phyloP scores from a whole-genome alignment of 768 basidiomycete species.

The Guyanaporus albipodus region DNA sequence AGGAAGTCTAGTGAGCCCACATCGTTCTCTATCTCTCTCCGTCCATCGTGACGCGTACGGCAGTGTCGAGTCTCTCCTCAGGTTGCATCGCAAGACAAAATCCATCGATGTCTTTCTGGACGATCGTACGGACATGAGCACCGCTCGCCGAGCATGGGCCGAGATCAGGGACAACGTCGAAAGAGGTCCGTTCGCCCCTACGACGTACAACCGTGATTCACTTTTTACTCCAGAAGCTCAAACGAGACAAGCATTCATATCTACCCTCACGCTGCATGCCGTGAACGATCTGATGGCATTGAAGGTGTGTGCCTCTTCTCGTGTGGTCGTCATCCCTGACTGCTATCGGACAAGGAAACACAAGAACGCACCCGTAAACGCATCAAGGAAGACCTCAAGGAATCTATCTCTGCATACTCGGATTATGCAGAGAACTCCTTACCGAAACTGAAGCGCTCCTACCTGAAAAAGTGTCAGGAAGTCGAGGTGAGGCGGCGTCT shows the following conservation, averaged over 20 bases:
- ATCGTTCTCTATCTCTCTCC: neutral
- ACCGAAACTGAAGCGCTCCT: conserved; percentile 75
- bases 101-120: conserved; percentile 69
- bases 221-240: conserved; percentile 71
- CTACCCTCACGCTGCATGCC: conserved; percentile 68
- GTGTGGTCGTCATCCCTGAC: neutral
- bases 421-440: conserved; percentile 79
- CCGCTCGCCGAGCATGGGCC: conserved; percentile 70
- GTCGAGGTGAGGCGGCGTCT: conserved; percentile 58
- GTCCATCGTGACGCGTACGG: conserved; percentile 5
- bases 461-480: conserved; percentile 82
- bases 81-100: conserved; percentile 67
- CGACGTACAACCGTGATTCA: conserved; percentile 2
- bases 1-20: conserved; percentile 76
- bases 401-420: conserved; percentile 67
- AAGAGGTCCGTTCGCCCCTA: conserved; percentile 47
- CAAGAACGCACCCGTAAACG: conserved; percentile 90
- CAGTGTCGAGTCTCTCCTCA: conserved; percentile 73
- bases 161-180: conserved; percentile 86
- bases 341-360: conserved; percentile 53
- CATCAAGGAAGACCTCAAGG: conserved; percentile 87
- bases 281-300: conserved; percentile 62
- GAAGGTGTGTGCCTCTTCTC: conserved; percentile 43
- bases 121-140: conserved; percentile 61
- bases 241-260: conserved; percentile 73